These are phyloP conservation scores for Tetratostichococcus sp. DNA, from an alignment of 139 green algal species.

Conservation along the genomic window DNA sequence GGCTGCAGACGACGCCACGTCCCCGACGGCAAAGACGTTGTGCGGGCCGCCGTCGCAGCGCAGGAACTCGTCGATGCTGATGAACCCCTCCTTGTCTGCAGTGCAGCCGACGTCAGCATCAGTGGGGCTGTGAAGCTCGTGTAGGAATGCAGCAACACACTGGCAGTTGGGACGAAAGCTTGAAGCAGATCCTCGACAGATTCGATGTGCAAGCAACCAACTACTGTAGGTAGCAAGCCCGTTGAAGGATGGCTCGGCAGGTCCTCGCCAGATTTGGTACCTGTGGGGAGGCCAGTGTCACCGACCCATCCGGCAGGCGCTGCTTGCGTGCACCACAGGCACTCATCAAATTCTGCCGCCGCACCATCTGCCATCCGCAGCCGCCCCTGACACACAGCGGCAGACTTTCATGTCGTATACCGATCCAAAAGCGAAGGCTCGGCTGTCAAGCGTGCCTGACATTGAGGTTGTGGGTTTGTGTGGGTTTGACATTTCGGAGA, in stretches of 20 bases:
- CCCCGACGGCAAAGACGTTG: conserved; percentile 90
- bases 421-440: too few species aligned
- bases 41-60: conserved; percentile 33
- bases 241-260: too few species aligned
- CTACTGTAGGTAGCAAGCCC: too few species aligned
- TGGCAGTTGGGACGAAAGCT: not conserved
- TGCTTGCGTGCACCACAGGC: conserved; percentile 93
- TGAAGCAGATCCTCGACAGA: too few species aligned
- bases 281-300: conserved; percentile 50
- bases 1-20: conserved; percentile 61
- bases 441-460: too few species aligned
- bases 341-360: conserved; percentile 68
- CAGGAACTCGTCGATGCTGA: conserved; percentile 74
- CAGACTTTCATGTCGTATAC: too few species aligned
- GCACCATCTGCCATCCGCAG: conserved; percentile 44
- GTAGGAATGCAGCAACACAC: too few species aligned
- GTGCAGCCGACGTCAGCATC: not conserved
- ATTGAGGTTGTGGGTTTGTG: too few species aligned
- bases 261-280: too few species aligned
- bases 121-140: too few species aligned
- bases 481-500: too few species aligned
- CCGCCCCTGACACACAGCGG: not conserved
- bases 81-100: conserved; percentile 68
- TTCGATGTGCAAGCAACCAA: not conserved
- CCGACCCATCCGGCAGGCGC: conserved; percentile 64